Percentiles rank a stretch among this genome's conserved stretches.
Conservation (phyloP, 805 yeast genomes). For the Ogataea populi-albae region DNA sequence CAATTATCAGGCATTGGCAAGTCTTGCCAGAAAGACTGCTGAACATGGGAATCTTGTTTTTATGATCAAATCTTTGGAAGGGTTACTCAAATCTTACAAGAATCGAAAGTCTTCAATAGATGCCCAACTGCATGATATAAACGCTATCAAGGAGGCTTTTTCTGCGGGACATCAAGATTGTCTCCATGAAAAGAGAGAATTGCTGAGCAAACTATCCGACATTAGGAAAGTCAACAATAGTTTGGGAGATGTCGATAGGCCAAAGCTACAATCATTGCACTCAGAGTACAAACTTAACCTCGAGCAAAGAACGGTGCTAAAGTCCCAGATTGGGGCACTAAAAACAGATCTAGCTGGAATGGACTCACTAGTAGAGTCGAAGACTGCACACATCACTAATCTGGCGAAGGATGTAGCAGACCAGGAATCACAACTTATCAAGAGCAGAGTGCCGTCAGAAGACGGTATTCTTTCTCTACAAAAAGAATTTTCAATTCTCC, state of each 20-base stretch:
- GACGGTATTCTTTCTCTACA: constrained; percentile 13
- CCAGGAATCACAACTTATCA: constrained; percentile 6
- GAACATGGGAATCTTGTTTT: constrained; percentile 30
- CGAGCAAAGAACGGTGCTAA: constrained; percentile 1
- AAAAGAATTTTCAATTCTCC: constrained; percentile 11
- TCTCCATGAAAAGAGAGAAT: constrained; percentile 20
- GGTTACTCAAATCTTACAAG: constrained; percentile 27
- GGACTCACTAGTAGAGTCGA: no score
- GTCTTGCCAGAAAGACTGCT: constrained; percentile 29
- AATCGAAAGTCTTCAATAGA: constrained; percentile 20
- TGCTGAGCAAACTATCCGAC: constrained; percentile 15
- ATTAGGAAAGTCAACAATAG: constrained; percentile 11
- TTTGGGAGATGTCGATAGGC: constrained; percentile 10
- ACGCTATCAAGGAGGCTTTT: constrained; percentile 24
- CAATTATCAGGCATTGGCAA: constrained; percentile 32
- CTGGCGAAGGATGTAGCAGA: constrained; percentile 3
- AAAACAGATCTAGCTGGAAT: no score
- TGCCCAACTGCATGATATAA: constrained; percentile 20
- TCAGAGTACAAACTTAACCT: neutral
- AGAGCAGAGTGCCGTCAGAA: constrained; percentile 18
- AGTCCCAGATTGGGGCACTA: constrained; percentile 1
- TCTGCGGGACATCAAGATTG: constrained; percentile 23
- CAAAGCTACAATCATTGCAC: constrained; percentile 9
- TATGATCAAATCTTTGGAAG: constrained; percentile 26
- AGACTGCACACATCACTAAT: no score